Evolutionary conservation across 192 early-diverging fungal genomes (phyloP), one percentile per base, ranked within the genome.

Genomic region (Mortierella alpina): DNA sequence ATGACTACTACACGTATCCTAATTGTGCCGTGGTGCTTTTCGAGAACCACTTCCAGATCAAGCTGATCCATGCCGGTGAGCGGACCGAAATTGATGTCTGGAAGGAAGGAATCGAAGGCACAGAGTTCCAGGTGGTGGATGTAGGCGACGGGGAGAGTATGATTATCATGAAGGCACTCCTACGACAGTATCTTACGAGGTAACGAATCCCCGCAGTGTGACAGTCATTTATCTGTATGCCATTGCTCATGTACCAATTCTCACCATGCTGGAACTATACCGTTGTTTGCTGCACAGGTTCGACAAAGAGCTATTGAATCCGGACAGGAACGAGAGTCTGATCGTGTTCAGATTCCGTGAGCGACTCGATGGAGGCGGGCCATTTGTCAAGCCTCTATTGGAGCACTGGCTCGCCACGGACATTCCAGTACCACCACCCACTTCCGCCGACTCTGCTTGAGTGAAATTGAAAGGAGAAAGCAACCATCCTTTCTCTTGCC

Each of bases 51-150:
- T 75, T 84, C 39, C 73, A 68, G 47, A 81, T 84, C 47, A 72
- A 72, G 58, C 73, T 84, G 31, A 56, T 49, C 13, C 72, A 79
- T 48, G 76, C 54, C 47, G 75, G 83, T 0, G 83, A 84, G 59
- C 63, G 55, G 31, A 80, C 83, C 5, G 62, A 55, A 39, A 81
- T 84, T 40, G 83, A 84, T 72, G 73, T 84, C 10, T 70, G 77
- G 76, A 84, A 84, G 58, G 77, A 84, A 54, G 71, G 60, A 40
- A 84, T 84, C 13, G 77, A 84, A 23, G 54, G 54, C 4, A 73
- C 79, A 15, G 67, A 75, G 46, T 84, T 72, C 46, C 55, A 70
- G 39, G 58, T 42, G 13, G 67, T 75, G 5, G 77, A 80, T 69
- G 56, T 57, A 41, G 70, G 58, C 23, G 73, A 78, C 40, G 70